These are phyloP conservation scores for Sarocladium oryzae DNA, from an alignment of 2,329 filamentous ascomycete genomes.

Conservation along the genomic window DNA sequence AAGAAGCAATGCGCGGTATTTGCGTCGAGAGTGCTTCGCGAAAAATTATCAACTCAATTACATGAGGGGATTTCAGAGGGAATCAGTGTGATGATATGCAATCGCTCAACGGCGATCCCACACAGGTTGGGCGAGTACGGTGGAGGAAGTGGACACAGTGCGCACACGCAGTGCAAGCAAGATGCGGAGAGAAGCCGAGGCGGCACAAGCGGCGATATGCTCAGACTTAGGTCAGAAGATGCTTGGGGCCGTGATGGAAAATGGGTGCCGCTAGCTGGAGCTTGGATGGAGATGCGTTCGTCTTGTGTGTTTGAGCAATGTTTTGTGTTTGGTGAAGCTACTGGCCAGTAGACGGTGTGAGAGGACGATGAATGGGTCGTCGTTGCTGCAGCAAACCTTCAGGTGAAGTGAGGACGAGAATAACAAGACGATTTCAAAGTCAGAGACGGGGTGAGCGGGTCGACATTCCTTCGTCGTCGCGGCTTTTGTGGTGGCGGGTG, in stretches of 20 bases:
- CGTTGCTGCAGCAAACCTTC: background rate
- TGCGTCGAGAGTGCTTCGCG: too few species aligned
- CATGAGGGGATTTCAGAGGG: background rate
- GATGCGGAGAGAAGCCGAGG: background rate
- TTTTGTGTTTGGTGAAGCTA: slow-evolving; percentile 1
- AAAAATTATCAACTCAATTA: too few species aligned
- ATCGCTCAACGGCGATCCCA: slow-evolving; percentile 1
- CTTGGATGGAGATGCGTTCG: background rate
- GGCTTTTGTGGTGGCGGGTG: slow-evolving; percentile 2
- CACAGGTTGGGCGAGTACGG: background rate
- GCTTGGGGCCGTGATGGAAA: background rate
- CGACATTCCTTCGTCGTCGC: slow-evolving; percentile 6
- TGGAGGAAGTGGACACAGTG: slow-evolving; percentile 4
- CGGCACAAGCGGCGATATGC: background rate
- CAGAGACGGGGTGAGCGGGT: slow-evolving; percentile 7
- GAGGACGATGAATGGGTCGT: background rate
- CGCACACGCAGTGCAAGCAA: background rate
- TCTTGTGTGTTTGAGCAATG: background rate
- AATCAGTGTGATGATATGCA: background rate
- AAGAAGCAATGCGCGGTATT: background rate
- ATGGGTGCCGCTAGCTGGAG: background rate
- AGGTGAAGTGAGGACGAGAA: background rate
- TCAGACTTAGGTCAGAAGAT: background rate
- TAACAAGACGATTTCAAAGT: background rate
- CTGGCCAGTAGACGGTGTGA: background rate